Evolutionary conservation across 148 eudicot species (phyloP).

Genomic region (Rhododendron mucronatum): DNA sequence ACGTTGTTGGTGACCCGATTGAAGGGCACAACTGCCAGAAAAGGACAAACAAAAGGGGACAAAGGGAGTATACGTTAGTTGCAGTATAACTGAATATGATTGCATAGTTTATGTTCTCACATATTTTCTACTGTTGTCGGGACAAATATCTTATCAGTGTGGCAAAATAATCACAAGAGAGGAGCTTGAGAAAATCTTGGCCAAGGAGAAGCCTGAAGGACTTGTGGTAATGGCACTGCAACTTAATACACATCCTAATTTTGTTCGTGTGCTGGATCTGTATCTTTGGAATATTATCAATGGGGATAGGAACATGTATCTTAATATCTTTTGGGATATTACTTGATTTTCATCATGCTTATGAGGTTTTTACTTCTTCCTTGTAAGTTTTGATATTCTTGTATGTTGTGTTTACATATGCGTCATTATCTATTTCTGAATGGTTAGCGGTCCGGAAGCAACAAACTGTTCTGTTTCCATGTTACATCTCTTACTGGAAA

Average conservation of each 20-base stretch:
- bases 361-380: neutral
- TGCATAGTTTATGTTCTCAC: neutral
- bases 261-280: neutral
- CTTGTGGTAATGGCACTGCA: conserved; percentile 51
- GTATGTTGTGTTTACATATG: neutral
- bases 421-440: neutral
- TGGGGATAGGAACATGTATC: neutral
- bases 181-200: conserved; percentile 67
- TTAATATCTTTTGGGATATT: neutral
- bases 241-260: neutral
- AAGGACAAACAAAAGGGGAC: neutral
- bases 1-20: neutral
- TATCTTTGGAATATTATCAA: neutral
- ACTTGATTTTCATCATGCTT: neutral
- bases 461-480: neutral
- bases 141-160: conserved; percentile 42
- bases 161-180: conserved; percentile 83
- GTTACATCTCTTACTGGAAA: neutral
- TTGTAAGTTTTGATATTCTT: neutral
- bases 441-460: neutral
- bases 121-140: neutral
- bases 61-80: neutral
- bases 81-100: neutral
- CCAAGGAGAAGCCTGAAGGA: conserved; percentile 70
- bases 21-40: neutral